Evolutionary conservation across 2,329 filamentous ascomycete species (phyloP), one percentile per base, ranked within the genome.

Genomic region (Aspergillus novoparasiticus): DNA sequence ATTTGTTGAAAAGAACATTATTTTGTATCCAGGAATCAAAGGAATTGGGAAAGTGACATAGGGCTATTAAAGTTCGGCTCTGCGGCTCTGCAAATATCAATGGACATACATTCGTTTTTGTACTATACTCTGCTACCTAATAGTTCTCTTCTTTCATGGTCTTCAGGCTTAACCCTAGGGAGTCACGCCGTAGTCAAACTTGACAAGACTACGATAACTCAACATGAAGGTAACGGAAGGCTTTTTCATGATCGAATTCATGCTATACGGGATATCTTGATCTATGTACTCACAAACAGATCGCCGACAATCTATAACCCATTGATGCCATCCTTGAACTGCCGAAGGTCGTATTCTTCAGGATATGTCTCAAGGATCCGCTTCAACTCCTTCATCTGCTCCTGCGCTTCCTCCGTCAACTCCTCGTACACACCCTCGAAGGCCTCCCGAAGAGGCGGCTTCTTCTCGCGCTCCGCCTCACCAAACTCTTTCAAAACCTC

Each of bases 381-480:
- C 74, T 83, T 91, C 72, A 98, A 81, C 79, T 94, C 86, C 67
- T 80, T 79, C 81, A 92, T 93, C 83, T 99, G 95, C 48, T 81
- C 84, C 75, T 83, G 86, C 64, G 91, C 82, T 71, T 96, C 93
- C 54, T 91, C 89, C 0, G 93, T 97, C 69, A 97, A 71, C 53
- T 93, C 87, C 76, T 95, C 93, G 78, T 97, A 99, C 1, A 98
- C 86, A 76, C 95, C 95, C 69, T 91, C 88, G 77, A 98, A 98
- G 59, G 85, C 83, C 56, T 82, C 80, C 12, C 80, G 83, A 43
- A 81, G 78, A 14, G 84, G 81, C 32, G 83, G 82, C 63, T 84
- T 86, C 73, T 85, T 85, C 68, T 85, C 84, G 14, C 77, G 81
- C 65, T 86, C 84, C 2, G 82, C 95, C 65, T 90, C 88, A 14